phyloP scores from a whole-genome alignment of 768 basidiomycete genomes.

The Pseudohyphozyma bogoriensis region DNA sequence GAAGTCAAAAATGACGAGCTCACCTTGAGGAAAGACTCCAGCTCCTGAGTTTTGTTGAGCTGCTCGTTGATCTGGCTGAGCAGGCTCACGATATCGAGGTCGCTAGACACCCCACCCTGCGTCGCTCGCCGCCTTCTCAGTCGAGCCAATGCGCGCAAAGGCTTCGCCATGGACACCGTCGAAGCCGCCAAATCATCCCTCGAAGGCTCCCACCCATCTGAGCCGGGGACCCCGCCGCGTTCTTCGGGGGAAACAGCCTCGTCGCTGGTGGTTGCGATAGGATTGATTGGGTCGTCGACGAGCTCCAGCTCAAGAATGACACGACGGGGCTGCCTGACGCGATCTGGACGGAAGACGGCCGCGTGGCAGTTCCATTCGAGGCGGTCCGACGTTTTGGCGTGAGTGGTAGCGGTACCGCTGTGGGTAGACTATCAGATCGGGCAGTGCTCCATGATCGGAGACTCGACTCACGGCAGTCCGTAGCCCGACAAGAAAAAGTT shows the following conservation, averaged over 20 bases:
- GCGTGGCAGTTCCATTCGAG: slow-evolving; percentile 61
- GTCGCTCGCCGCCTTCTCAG: background rate
- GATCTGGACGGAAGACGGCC: slow-evolving; percentile 49
- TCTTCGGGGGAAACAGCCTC: no score
- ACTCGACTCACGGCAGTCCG: slow-evolving; percentile 61
- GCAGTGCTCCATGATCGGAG: no score
- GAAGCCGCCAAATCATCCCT: slow-evolving; percentile 37
- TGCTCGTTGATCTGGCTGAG: slow-evolving; percentile 74
- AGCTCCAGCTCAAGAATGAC: slow-evolving; percentile 67
- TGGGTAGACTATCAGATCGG: no score
- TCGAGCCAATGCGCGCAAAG: slow-evolving; percentile 55
- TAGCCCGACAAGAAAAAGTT: slow-evolving; percentile 62
- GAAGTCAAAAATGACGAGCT: background rate
- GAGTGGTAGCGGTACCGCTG: slow-evolving; percentile 43
- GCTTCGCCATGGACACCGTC: slow-evolving; percentile 58
- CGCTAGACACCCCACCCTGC: slow-evolving; percentile 29
- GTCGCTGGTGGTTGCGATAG: slow-evolving; percentile 42
- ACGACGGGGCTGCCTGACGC: slow-evolving; percentile 8
- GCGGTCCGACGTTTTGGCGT: slow-evolving; percentile 37
- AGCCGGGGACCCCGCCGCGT: slow-evolving; percentile 27
- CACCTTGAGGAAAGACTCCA: slow-evolving; percentile 51
- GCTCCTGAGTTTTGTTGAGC: slow-evolving; percentile 53
- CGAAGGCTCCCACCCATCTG: slow-evolving; percentile 17
- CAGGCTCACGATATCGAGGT: slow-evolving; percentile 71
- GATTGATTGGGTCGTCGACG: slow-evolving; percentile 59